A percentile compares a stretch with the other conserved stretches of the same genome.
Evolutionary conservation across 768 basidiomycete species (phyloP).

Genomic region (Mycena capillaripes): DNA sequence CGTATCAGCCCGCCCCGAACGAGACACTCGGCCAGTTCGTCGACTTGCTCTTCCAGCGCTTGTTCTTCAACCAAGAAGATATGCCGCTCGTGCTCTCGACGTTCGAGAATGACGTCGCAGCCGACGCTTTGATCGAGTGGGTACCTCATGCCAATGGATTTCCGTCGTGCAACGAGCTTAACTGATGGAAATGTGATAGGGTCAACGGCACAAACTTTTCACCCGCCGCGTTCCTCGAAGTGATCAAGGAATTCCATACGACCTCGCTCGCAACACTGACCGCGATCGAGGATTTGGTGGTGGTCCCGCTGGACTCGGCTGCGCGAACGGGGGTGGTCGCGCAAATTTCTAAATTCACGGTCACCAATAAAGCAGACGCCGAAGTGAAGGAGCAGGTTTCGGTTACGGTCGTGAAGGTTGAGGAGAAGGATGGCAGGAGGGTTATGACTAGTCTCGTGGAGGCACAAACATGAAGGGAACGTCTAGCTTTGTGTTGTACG

Average conservation of each 20-base stretch:
- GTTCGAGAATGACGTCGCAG: conserved; percentile 22
- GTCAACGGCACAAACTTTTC: conserved; percentile 19
- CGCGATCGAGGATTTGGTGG: conserved; percentile 20
- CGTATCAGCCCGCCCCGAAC: conserved; percentile 17
- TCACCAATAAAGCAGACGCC: conserved; percentile 13
- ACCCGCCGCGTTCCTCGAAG: conserved; percentile 16
- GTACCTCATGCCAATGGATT: neutral
- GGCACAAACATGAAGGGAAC: neutral
- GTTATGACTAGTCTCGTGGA: conserved; percentile 20
- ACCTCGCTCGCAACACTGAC: neutral
- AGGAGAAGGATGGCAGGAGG: conserved; percentile 22
- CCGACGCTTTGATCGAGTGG: conserved; percentile 15
- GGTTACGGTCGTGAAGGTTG: conserved; percentile 20
- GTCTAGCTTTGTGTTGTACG: no score
- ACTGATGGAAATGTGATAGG: conserved; percentile 1
- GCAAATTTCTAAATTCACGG: conserved; percentile 10
- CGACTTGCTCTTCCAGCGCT: conserved; percentile 27
- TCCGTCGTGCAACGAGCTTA: neutral
- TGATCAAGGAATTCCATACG: conserved; percentile 16
- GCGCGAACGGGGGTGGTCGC: conserved; percentile 20
- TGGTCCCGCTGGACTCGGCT: neutral
- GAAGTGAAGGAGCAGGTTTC: neutral
- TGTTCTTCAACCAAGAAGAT: conserved; percentile 16
- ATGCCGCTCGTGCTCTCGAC: conserved; percentile 22
- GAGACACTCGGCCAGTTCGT: conserved; percentile 29